These are phyloP conservation scores for Myriosclerotinia scirpicola DNA, from an alignment of 2,329 filamentous ascomycete genomes.

Conservation along the genomic window DNA sequence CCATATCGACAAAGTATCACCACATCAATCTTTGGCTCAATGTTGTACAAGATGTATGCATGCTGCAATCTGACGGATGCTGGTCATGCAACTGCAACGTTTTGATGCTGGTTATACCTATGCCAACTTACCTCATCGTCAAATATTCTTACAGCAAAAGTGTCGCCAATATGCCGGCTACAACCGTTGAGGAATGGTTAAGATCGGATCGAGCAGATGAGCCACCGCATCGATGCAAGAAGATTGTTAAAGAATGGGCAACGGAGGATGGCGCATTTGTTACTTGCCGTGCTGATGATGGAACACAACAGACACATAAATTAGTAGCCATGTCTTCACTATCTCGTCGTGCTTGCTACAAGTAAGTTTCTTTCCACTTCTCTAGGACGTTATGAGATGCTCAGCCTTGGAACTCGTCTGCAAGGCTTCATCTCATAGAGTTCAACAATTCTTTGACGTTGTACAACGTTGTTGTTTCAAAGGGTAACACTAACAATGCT, in stretches of 20 bases:
- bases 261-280: slow-evolving; percentile 40
- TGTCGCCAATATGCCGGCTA: slow-evolving; percentile 37
- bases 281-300: slow-evolving; percentile 43
- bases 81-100: slow-evolving; percentile 40
- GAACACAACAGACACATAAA: slow-evolving; percentile 39
- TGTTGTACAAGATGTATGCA: slow-evolving; percentile 40
- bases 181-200: slow-evolving; percentile 41
- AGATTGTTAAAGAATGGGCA: slow-evolving; percentile 39
- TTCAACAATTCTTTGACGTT: neutral
- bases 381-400: neutral
- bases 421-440: neutral
- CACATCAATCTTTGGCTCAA: slow-evolving; percentile 21
- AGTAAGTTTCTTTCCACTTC: slow-evolving; percentile 39
- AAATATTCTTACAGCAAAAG: slow-evolving; percentile 27
- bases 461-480: slow-evolving; percentile 7
- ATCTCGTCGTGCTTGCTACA: slow-evolving; percentile 72
- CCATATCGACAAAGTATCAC: slow-evolving; percentile 16
- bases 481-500: slow-evolving; percentile 9
- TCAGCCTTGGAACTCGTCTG: neutral
- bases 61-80: slow-evolving; percentile 40
- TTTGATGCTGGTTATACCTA: slow-evolving; percentile 31
- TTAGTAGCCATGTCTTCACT: slow-evolving; percentile 67
- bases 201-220: slow-evolving; percentile 34
- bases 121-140: slow-evolving; percentile 25
- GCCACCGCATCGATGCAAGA: slow-evolving; percentile 41